These are phyloP conservation scores for Penicillium subrubescens DNA, from an alignment of 495 filamentous ascomycete genomes.

Conservation along the genomic window DNA sequence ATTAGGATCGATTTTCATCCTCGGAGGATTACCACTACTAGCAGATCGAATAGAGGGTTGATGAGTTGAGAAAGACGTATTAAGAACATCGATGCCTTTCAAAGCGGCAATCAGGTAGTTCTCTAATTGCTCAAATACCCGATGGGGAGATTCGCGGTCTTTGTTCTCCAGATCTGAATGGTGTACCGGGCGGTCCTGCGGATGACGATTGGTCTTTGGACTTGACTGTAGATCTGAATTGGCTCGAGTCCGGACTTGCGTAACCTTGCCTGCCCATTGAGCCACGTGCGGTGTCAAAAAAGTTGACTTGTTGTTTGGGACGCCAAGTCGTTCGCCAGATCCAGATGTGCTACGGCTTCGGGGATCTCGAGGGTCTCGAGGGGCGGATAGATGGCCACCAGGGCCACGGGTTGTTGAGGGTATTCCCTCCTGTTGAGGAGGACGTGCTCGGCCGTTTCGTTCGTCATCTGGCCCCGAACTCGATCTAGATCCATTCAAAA, in stretches of 20 bases:
- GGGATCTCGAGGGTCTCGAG: conserved; percentile 26
- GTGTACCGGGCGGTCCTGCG: conserved; percentile 18
- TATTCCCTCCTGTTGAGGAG: not conserved
- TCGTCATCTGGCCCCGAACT: conserved; percentile 19
- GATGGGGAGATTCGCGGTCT: conserved; percentile 25
- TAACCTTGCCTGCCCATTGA: conserved; percentile 24
- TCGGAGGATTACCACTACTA: conserved; percentile 31
- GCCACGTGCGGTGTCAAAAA: conserved; percentile 17
- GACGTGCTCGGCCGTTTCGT: conserved; percentile 11
- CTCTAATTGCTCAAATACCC: conserved; percentile 71
- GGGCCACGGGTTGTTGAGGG: conserved; percentile 1
- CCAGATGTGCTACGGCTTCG: conserved; percentile 37
- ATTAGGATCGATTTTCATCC: conserved; percentile 29
- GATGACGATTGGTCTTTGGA: conserved; percentile 21
- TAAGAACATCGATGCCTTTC: conserved; percentile 68
- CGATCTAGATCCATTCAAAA: conserved; percentile 26
- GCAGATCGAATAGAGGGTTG: conserved; percentile 29
- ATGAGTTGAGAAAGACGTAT: conserved; percentile 62
- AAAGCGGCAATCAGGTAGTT: conserved; percentile 73
- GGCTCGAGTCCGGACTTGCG: conserved; percentile 30
- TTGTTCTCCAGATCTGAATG: conserved; percentile 20
- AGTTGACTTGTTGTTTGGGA: conserved; percentile 18
- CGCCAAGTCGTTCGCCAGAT: conserved; percentile 24
- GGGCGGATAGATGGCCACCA: conserved; percentile 21
- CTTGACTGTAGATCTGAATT: conserved; percentile 34